Evolutionary conservation across 441 rosid genomes (phyloP), one percentile per base, ranked within the genome.

Genomic region (Melastoma candidum): DNA sequence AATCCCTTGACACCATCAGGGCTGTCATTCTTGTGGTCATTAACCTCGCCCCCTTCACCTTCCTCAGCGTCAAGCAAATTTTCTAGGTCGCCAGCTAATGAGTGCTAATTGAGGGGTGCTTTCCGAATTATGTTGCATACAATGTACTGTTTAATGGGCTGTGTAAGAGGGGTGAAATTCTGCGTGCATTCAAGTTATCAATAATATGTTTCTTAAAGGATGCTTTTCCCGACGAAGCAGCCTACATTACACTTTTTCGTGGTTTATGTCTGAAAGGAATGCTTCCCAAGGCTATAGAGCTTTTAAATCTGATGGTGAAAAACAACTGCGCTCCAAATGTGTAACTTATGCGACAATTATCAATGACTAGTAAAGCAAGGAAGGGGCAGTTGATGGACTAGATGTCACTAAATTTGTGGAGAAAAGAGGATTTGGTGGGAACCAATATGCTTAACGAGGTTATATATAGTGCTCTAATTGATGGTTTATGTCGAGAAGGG

Each of bases 61-160:
- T 94, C 97, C 76, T 90, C 97, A 1, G 96, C 99, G 73, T 90
- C 96, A 68, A 90, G 99, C 76, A 94, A 74, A 74, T 90, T 90
- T 74, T 94, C 97, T 49, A 94, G 76, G 65, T 94, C 99, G 41
- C 97, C 97, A 26, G 96, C 99, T 73, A 90, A 94, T 61, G 99
- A 90, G 81, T 94, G 98, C 97, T 88, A 71, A 68, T 73, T 44
- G 95, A 92, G 58, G 95, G 97, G 7, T 78, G 90, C 63, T 79
- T 83, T 55, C 98, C 97, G 1, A 79, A 53, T 49, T 48, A 78
- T 0, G 75, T 77, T 58, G 80, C 81, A 0, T 92, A 82, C 59
- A 92, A 92, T 59, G 92, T 82, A 47, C 73, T 92, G 81, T 77
- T 92, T 12, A 76, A 82, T 74, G 95, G 87, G 50, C 70, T 92